Evolutionary conservation across 2,329 filamentous ascomycete species (phyloP).

Genomic region (Hypocrella siamensis): DNA sequence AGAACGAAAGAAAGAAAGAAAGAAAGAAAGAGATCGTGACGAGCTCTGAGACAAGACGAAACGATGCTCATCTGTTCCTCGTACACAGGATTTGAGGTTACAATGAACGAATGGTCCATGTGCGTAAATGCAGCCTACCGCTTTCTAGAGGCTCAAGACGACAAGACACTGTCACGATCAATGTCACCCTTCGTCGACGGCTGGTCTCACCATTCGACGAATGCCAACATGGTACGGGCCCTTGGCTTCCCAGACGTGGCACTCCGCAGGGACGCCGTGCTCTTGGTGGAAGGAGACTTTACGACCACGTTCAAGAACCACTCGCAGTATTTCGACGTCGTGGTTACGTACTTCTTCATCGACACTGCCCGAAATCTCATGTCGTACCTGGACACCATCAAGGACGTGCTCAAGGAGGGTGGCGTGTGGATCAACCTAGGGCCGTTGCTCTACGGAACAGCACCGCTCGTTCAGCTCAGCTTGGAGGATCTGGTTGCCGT

Average conservation of each 20-base stretch:
- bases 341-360: constrained; percentile 44
- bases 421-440: constrained; percentile 42
- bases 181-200: constrained; percentile 37
- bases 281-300: constrained; percentile 42
- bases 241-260: constrained; percentile 27
- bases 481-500: constrained; percentile 35
- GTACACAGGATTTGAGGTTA: constrained; percentile 29
- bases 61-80: background rate
- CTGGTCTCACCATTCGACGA: constrained; percentile 39
- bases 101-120: constrained; percentile 41
- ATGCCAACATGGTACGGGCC: constrained; percentile 26
- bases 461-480: constrained; percentile 36
- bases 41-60: background rate
- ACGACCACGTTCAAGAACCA: constrained; percentile 21
- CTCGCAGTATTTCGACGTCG: constrained; percentile 24
- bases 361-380: constrained; percentile 42
- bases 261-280: constrained; percentile 18
- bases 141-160: constrained; percentile 21
- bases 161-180: constrained; percentile 8
- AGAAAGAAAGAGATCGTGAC: too few species aligned
- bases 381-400: constrained; percentile 37
- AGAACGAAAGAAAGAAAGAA: too few species aligned
- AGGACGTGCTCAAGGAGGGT: constrained; percentile 26
- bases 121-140: constrained; percentile 41
- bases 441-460: constrained; percentile 37